Base-by-base conservation (phyloP, 768 basidiomycete species). In the Boletus fagicola region DNA sequence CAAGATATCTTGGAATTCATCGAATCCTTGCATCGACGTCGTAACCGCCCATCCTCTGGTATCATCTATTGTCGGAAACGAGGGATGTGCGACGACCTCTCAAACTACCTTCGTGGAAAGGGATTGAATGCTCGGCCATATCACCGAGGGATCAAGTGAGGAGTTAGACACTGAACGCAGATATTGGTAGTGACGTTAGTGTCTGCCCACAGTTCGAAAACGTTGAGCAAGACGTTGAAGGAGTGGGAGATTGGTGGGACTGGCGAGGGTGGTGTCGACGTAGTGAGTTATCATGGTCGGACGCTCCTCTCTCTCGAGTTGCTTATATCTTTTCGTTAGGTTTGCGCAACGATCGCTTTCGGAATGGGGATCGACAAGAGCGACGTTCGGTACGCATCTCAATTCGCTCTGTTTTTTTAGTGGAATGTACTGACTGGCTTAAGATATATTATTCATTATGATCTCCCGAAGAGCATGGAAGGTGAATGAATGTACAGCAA, bases 301-400 rank as follows among this genome's bases (percentile, higher is more conserved):
- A 40, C 0, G 6, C 7, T 0, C 10, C 2, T 24, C 2, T 24
- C 2, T 10, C n/a, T 38, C 15, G 4, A 22, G 26, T 51, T 22
- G 40, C 49, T 44, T 42, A 54, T 35, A 24, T 20, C 10, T 31
- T 35, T 8, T n/a, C 52, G 9, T 39, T 16, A 88, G 86, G 86
- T 90, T 43, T 84, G 88, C 26, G 88, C 88, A 11, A 90, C 90
- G 0, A 82, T 93, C 49, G 91, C 91, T 5, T 94, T 93, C 62
- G 92, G 92, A 2, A 84, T 92, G 74, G 91, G 91, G 2, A 92
- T 94, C 45, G 90, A 94, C 68, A 93, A 92, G 73, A 75, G 81
- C 20, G 86, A 91, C 59, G 88, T 90, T 51, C 79, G 88, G 84
- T 84, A 66, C 22, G 72, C 43, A 7, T 33, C 36, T 31, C 31